Evolutionary conservation across 257 asterid species (phyloP), one percentile per base, ranked within the genome.

Genomic region (Fraxinus excelsior): DNA sequence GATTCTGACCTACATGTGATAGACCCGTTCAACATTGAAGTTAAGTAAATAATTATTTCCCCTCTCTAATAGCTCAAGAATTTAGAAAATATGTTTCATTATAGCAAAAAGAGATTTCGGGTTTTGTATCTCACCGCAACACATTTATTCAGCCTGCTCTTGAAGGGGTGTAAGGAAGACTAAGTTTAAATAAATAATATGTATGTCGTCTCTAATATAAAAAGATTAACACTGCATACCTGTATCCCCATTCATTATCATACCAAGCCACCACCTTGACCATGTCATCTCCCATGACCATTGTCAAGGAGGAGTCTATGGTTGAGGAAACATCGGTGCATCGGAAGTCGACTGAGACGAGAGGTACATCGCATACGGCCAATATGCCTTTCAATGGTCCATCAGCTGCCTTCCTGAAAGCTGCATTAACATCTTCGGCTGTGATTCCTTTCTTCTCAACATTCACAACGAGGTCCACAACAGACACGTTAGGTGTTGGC

Each of bases 281-380:
- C 97, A 94, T 94, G 79, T 94, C 97, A 72, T 90, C 97, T 79
- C 97, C 97, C 97, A 94, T 94, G 0, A 94, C 97, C 98, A 94
- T 94, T 2, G 98, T 94, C 90, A 94, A 80, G 4, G 97, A 91
- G 11, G 98, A 87, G 64, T 94, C 98, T 12, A 92, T 91, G 76
- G 92, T 88, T 74, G 95, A 78, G 0, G 98, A 92, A 38, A 92
- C 96, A 64, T 94, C 97, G 2, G 89, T 69, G 87, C 97, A 88
- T 38, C 95, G 75, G 88, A 94, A 92, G 76, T 92, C 99, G 21
- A 91, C 94, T 0, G 97, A 94, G n/a, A 94, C 97, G 67, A 90
- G 96, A 26, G 96, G 96, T 1, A 21, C 87, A 34, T 94, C 97
- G 11, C 99, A 94, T 8, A 92, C 97, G 1, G 75, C 95, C 88